A percentile compares a stretch with the other conserved stretches of the same genome.
These are phyloP conservation scores for Sclerotinia sclerotiorum DNA, from an alignment of 2,329 filamentous ascomycete species.

Conservation along the genomic window DNA sequence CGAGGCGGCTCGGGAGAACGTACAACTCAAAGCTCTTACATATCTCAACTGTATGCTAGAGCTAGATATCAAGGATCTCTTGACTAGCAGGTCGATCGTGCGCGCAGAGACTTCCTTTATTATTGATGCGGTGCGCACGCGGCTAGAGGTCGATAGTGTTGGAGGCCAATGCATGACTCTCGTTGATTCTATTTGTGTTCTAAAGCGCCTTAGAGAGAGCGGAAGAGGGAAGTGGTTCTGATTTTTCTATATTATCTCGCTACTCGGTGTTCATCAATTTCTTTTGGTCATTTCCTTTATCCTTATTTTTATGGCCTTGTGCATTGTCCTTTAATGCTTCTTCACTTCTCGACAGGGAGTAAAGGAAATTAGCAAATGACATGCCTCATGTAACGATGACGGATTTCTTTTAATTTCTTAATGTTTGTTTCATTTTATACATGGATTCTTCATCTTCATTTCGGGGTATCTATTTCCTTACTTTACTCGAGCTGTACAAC, in stretches of 20 bases:
- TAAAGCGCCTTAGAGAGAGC: constrained; percentile 52
- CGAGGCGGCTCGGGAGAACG: constrained; percentile 14
- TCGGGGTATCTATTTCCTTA: not conserved
- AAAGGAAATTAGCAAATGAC: constrained; percentile 3
- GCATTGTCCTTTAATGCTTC: not conserved
- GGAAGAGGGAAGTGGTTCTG: constrained; percentile 47
- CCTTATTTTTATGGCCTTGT: not conserved
- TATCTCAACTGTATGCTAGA: constrained; percentile 46
- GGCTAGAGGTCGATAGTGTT: constrained; percentile 51
- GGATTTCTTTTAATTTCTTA: constrained; percentile 2
- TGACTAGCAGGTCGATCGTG: constrained; percentile 41
- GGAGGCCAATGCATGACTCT: constrained; percentile 52
- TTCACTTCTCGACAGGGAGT: not conserved
- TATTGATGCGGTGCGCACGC: constrained; percentile 49
- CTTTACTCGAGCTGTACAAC: not conserved
- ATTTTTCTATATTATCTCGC: constrained; percentile 2
- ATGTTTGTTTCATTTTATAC: constrained; percentile 3
- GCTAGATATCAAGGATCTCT: constrained; percentile 44
- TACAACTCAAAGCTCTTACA: constrained; percentile 34
- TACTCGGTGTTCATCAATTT: not conserved
- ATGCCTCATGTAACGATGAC: constrained; percentile 15
- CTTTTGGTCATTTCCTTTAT: not conserved
- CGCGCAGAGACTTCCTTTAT: constrained; percentile 48
- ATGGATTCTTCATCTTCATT: constrained; percentile 6
- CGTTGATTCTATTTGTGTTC: constrained; percentile 53